Evolutionary conservation across 345 rosid species (phyloP), one percentile per base, ranked within the genome.

Genomic region (Ailanthus altissimus): DNA sequence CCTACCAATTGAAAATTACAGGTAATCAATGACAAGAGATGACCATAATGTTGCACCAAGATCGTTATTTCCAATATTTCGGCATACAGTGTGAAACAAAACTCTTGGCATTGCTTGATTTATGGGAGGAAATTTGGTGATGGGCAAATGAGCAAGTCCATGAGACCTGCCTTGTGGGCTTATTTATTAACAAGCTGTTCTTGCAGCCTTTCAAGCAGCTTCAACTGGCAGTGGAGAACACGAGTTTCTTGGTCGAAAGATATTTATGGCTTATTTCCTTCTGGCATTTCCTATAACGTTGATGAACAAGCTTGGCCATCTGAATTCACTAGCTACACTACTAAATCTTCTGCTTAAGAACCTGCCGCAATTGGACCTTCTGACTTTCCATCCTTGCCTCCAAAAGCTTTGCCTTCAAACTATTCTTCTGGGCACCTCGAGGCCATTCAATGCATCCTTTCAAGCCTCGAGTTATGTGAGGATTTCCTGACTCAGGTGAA

Each of bases 361-460:
- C 97, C 50, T 92, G 99, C 63, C 91, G 85, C 81, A 95, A 63
- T 81, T 97, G 98, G 74, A 93, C 85, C 82, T 90, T 93, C 79
- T 92, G 94, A 75, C 89, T 90, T 80, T 88, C 97, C 82, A 88
- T 88, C 80, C 96, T 87, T 45, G 98, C 99, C 81, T 94, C 98
- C 57, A 94, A 73, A 59, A 94, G 99, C 86, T 89, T 94, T 15
- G 98, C 89, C 89, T 94, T 97, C 89, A 94, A 78, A 73, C 97
- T 91, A 74, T 84, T 79, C 89, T 90, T 97, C 82, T 91, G 97
- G 18, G 87, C 73, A 5, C 87, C 92, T 18, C 92, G 92, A 23
- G 97, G 92, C 98, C 98, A 97, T 66, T 97, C 99, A 42, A 97
- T 94, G 90, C 99, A 94, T 43, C 99, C 98, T 81, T 94, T 97